Evolutionary conservation across 768 basidiomycete genomes (phyloP), one percentile per base, ranked within the genome.

Genomic region (Artomyces pyxidatus): DNA sequence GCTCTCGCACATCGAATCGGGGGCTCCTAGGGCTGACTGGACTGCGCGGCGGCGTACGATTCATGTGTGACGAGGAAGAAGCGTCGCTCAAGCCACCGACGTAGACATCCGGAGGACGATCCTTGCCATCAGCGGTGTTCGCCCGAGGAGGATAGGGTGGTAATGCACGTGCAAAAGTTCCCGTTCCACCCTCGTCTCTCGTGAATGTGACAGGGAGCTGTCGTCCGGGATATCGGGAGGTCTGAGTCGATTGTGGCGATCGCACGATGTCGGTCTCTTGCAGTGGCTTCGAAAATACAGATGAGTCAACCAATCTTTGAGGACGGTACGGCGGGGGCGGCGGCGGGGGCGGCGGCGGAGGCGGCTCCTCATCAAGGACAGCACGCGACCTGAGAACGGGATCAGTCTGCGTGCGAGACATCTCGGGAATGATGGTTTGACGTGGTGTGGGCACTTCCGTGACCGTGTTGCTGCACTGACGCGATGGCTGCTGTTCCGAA

Each of bases 11-110:
- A n/a, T 61, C 56, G 43, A 66, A 63, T 25, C 68, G 65, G 7
- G 73, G 75, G 45, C 73, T 74, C 37, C 66, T 65, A 37, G 76
- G 73, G 52, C 74, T 81, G 46, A 76, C 68, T 10, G 85, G 85
- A 41, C 83, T 85, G 30, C 76, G 77, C 42, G 83, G 80, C 23
- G 83, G 80, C 10, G 74, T 50, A 21, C 50, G 49, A 16, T 46
- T 47, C 8, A 29, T 42, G 9, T 53, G 21, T 21, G 37, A 45
- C 26, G 30, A 23, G 43, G 30, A 22, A 41, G 29, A 45, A 8
- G 30, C 27, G 26, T 46, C 48, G 30, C 19, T 39, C 10, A 56
- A 30, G 23, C 47, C 44, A 30, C 54, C 27, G 19, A 45, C 39
- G 6, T 43, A 48, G 6, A 42, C 25, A 10, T 53, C 48, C 29